phyloP scores from a whole-genome alignment of 331 rosid genomes.

The Telfairia occidentalis region DNA sequence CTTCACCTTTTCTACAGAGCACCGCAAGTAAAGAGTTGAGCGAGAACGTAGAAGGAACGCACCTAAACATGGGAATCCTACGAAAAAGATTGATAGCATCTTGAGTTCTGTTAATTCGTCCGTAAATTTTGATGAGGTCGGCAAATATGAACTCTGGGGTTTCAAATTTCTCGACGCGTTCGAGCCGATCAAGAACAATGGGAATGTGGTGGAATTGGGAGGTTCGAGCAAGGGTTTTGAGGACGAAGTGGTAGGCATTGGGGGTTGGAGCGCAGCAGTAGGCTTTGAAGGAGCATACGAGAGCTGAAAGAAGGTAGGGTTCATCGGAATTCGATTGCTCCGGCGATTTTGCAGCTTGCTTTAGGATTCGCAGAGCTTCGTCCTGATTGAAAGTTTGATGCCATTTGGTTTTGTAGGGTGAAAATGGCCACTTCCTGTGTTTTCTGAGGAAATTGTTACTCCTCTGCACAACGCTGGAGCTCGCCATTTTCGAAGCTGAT shows the following conservation, averaged over 20 bases:
- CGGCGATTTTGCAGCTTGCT: constrained; percentile 21
- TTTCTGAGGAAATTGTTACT: constrained; percentile 59
- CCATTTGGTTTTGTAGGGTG: constrained; percentile 61
- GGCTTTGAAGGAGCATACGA: constrained; percentile 42
- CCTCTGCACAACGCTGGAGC: constrained; percentile 31
- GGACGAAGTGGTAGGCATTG: constrained; percentile 48
- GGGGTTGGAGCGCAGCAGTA: constrained; percentile 51
- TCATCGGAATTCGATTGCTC: constrained; percentile 5
- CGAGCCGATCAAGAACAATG: constrained; percentile 39
- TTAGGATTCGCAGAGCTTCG: constrained; percentile 44
- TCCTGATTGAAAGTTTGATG: constrained; percentile 45
- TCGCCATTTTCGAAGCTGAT: constrained; percentile 26
- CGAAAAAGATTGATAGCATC: constrained; percentile 54
- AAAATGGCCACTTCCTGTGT: constrained; percentile 58
- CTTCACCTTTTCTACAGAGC: constrained; percentile 42
- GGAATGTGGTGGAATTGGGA: constrained; percentile 37
- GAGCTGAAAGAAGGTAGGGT: constrained; percentile 50
- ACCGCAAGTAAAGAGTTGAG: constrained; percentile 46
- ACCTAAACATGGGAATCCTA: constrained; percentile 58
- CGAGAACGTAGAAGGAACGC: constrained; percentile 51
- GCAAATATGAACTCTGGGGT: constrained; percentile 42
- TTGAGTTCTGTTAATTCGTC: constrained; percentile 21
- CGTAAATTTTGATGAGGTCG: constrained; percentile 36
- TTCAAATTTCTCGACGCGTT: constrained; percentile 35
- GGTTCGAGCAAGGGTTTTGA: constrained; percentile 35